Conservation (phyloP, 1,139 yeast species). For the Scheffersomyces quercinus region DNA sequence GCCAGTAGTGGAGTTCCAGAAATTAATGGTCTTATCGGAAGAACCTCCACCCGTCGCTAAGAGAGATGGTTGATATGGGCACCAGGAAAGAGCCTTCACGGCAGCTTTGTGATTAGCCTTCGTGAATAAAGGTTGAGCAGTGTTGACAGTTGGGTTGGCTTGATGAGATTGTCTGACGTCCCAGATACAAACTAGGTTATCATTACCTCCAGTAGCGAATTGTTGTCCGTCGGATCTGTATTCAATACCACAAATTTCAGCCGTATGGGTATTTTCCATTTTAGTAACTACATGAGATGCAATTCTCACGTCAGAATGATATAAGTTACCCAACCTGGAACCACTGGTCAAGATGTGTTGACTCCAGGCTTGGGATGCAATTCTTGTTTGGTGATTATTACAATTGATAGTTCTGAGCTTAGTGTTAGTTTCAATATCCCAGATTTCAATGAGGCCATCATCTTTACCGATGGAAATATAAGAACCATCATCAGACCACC, state of each 20-base stretch:
- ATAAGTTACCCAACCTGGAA: slow-evolving; percentile 76
- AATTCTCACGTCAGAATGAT: slow-evolving; percentile 90
- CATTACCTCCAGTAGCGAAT: slow-evolving; percentile 93
- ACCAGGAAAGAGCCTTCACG: slow-evolving; percentile 94
- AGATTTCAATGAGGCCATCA: slow-evolving; percentile 84
- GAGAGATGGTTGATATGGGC: slow-evolving; percentile 80
- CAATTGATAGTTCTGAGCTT: slow-evolving; percentile 79
- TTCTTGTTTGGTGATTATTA: slow-evolving; percentile 60
- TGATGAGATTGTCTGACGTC: slow-evolving; percentile 58
- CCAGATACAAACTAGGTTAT: slow-evolving; percentile 92
- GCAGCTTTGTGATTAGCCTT: slow-evolving; percentile 90
- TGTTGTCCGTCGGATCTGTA: slow-evolving; percentile 85
- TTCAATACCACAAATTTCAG: slow-evolving; percentile 91
- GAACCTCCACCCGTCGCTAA: slow-evolving; percentile 98
- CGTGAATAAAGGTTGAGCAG: slow-evolving; percentile 63
- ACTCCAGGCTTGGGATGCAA: slow-evolving; percentile 87
- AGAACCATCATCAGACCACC: slow-evolving; percentile 92
- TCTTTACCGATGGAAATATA: slow-evolving; percentile 83
- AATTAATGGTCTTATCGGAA: slow-evolving; percentile 83
- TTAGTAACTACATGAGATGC: slow-evolving; percentile 72
- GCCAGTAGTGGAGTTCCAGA: slow-evolving; percentile 95
- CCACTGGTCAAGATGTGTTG: slow-evolving; percentile 83
- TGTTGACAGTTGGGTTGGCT: slow-evolving; percentile 1
- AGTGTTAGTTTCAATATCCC: slow-evolving; percentile 84
- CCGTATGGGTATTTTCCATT: slow-evolving; percentile 58